These are phyloP conservation scores for Stachybotrys echinatus DNA, from an alignment of 2,329 filamentous ascomycete genomes.

Conservation along the genomic window DNA sequence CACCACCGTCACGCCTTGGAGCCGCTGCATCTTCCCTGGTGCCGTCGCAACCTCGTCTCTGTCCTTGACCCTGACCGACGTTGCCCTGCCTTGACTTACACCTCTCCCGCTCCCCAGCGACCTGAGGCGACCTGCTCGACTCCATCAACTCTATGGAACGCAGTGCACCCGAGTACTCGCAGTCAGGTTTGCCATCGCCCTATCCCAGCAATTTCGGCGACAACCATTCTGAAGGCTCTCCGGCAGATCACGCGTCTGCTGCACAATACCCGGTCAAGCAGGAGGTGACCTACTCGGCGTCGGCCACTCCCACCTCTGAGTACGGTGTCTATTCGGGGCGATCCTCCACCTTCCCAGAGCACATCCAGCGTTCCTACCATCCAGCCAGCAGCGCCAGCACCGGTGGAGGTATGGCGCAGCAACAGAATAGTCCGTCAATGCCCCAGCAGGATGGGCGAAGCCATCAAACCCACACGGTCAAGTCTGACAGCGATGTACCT, in stretches of 20 bases:
- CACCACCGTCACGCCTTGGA: conserved; percentile 14
- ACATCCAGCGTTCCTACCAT: conserved; percentile 81
- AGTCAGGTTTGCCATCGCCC: conserved; percentile 80
- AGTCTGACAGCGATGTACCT: conserved; percentile 95
- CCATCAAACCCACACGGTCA: conserved; percentile 72
- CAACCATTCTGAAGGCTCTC: conserved; percentile 77
- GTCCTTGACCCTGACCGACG: conserved; percentile 16
- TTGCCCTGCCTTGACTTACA: not conserved
- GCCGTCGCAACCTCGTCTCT: conserved; percentile 25
- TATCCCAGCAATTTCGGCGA: conserved; percentile 61
- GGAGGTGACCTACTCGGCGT: conserved; percentile 73
- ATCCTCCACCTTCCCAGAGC: conserved; percentile 81
- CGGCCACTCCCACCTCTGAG: conserved; percentile 82
- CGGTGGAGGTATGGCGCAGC: conserved; percentile 91
- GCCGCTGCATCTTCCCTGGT: conserved; percentile 27
- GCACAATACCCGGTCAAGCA: conserved; percentile 80
- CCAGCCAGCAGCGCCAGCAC: conserved; percentile 64
- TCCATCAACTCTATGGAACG: conserved; percentile 47
- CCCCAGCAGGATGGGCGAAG: conserved; percentile 75
- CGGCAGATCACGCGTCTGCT: conserved; percentile 90
- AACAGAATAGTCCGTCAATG: conserved; percentile 93
- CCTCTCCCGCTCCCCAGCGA: not conserved
- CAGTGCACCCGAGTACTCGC: conserved; percentile 70
- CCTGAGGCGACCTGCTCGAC: conserved; percentile 13
- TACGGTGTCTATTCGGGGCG: conserved; percentile 81